Evolutionary conservation across 106 monocot species (phyloP), one percentile per base, ranked within the genome.

Genomic region (Posidonia australis): DNA sequence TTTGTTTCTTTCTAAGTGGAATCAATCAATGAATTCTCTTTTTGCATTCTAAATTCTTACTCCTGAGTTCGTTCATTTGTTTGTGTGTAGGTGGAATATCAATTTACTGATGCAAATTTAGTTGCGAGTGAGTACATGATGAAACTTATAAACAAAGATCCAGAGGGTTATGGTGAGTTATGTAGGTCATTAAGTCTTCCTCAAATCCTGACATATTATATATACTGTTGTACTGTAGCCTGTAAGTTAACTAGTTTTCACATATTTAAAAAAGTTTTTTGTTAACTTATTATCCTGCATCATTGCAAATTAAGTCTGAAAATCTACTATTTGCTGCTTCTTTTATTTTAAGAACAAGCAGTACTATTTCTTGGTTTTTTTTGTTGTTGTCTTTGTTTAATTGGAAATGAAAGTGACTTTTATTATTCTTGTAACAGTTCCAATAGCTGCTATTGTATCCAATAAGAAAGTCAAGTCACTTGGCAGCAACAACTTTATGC

Each of bases 101-200:
- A 87, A 66, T 77, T 92, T 55, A 84, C 84, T 62, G 80, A 84
- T 68, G 66, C 87, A 17, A 87, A 84, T 72, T 74, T 92, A 73
- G 66, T 80, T 46, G 72, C 77, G 10, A 92, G 72, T 74, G 92
- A 87, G 63, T 82, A 82, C 54, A 53, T 92, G 29, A 69, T 76
- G 79, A 92, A 82, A 74, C 72, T 92, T 64, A 83, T 86, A 71
- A 86, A 46, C 75, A 92, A 92, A 76, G 83, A 86, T 71, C 81
- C 86, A 18, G 83, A 83, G 65, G 83, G 86, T 12, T 86, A 77
- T 51, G 86, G 91, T 92, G 60, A 60, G 81, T 43, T 9, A 43
- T 1, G 26, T 69, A 18, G 16, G 32, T 10, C 49, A 36, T 36
- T 4, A 36, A 7, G 36, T 36, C 7, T 36, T 7, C 36, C 36